A percentile compares a stretch with the other conserved stretches of the same genome.
These are phyloP conservation scores for Pyrenula aspistea DNA, from an alignment of 495 filamentous ascomycete species.

Conservation along the genomic window DNA sequence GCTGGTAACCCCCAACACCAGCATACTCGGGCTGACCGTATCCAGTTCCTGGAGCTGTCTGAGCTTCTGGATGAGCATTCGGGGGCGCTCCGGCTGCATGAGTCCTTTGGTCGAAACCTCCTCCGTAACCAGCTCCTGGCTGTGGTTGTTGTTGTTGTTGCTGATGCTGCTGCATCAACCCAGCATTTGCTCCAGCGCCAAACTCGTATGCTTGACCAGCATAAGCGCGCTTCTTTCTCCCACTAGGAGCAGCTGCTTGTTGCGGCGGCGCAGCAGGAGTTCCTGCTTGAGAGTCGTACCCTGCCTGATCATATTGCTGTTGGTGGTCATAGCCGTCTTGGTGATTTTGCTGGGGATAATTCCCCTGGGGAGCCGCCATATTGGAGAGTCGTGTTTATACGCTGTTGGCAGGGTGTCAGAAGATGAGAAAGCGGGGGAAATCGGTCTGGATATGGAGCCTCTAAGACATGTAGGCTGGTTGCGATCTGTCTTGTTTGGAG, in stretches of 20 bases:
- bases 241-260: conserved; percentile 31
- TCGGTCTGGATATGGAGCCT: too few species aligned
- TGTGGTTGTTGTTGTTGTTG: conserved; percentile 10
- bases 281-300: conserved; percentile 14
- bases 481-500: not conserved
- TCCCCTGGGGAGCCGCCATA: conserved; percentile 52
- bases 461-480: not conserved
- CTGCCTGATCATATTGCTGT: conserved; percentile 37
- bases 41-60: conserved; percentile 19
- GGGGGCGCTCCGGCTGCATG: conserved; percentile 39
- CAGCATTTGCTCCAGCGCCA: conserved; percentile 79
- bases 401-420: not conserved
- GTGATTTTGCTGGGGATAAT: conserved; percentile 33
- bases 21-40: conserved; percentile 13
- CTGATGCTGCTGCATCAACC: conserved; percentile 41
- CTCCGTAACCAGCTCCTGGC: conserved; percentile 38
- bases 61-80: conserved; percentile 37
- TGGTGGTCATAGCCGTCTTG: conserved; percentile 21
- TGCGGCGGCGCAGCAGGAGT: conserved; percentile 24
- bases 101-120: conserved; percentile 41
- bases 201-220: conserved; percentile 92
- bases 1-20: conserved; percentile 47
- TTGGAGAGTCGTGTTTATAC: too few species aligned
- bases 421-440: not conserved
- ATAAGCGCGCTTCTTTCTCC: conserved; percentile 83